Evolutionary conservation across 148 eudicot species (phyloP).

Genomic region (Agrostemma githago): DNA sequence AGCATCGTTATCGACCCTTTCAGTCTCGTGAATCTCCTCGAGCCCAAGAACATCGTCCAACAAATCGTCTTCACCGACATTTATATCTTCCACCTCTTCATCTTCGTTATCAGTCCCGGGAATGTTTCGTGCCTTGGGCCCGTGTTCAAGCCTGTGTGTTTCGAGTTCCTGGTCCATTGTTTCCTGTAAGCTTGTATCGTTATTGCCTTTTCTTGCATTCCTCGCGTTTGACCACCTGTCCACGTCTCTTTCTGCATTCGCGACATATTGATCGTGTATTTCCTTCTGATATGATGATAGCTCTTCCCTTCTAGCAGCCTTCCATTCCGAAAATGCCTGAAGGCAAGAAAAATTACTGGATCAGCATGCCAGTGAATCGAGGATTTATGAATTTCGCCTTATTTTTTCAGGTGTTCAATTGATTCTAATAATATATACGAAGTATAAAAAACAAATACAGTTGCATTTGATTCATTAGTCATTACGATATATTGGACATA

Average conservation of each 20-base stretch:
- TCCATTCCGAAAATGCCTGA: conserved; percentile 86
- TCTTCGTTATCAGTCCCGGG: conserved; percentile 68
- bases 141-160: conserved; percentile 90
- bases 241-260: conserved; percentile 65
- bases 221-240: conserved; percentile 79
- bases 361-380: not conserved
- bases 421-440: not conserved
- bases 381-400: not conserved
- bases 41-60: conserved; percentile 85
- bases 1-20: conserved; percentile 55
- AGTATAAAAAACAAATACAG: too few relatives aligned
- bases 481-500: not conserved
- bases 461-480: too few relatives aligned
- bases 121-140: conserved; percentile 82
- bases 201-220: conserved; percentile 59
- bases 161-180: conserved; percentile 97
- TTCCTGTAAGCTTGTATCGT: conserved; percentile 74
- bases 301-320: conserved; percentile 85
- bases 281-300: conserved; percentile 74
- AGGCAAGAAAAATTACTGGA: not conserved
- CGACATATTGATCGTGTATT: conserved; percentile 58
- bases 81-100: conserved; percentile 95
- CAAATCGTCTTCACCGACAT: conserved; percentile 81
- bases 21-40: conserved; percentile 44
- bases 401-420: not conserved